These are phyloP conservation scores for slime mould (Dictyostelium discoideum) DNA, from an alignment of 78 protist species.

Conservation along the genomic window DNA sequence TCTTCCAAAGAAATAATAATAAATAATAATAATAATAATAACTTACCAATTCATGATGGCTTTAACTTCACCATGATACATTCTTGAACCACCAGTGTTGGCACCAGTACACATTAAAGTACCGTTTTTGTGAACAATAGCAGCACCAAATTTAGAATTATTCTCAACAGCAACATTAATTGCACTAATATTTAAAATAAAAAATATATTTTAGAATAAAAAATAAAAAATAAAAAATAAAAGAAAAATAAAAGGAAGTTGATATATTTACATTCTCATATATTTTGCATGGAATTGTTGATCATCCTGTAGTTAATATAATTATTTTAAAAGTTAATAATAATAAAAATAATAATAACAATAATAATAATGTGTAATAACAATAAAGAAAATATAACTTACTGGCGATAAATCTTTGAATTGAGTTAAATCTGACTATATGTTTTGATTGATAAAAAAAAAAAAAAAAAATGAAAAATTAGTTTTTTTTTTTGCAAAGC, in stretches of 20 bases:
- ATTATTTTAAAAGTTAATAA: not conserved
- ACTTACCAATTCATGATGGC: conserved; percentile 50
- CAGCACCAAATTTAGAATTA: conserved; percentile 28
- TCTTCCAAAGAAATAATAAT: too few relatives aligned
- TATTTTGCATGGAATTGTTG: conserved; percentile 38
- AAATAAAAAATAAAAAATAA: too few relatives aligned
- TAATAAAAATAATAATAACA: not conserved
- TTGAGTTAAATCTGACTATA: not conserved
- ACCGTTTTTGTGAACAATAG: conserved; percentile 22
- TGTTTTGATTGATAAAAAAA: not conserved
- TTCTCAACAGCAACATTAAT: not conserved
- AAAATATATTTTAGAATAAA: not conserved
- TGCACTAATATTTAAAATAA: not conserved
- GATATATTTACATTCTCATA: not conserved
- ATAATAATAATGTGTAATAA: not conserved
- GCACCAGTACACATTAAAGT: conserved; percentile 30
- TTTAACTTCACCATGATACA: conserved; percentile 49
- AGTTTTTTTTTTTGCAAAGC: not conserved
- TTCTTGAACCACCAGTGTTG: conserved; percentile 15
- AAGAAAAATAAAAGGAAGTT: not conserved
- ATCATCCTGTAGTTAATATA: not conserved
- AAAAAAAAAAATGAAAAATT: not conserved
- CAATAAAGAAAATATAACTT: not conserved
- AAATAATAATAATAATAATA: not conserved
- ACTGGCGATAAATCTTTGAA: conserved; percentile 18